Evolutionary conservation across 192 early-diverging fungal species (phyloP).

Genomic region (Chytriomyces confervae): DNA sequence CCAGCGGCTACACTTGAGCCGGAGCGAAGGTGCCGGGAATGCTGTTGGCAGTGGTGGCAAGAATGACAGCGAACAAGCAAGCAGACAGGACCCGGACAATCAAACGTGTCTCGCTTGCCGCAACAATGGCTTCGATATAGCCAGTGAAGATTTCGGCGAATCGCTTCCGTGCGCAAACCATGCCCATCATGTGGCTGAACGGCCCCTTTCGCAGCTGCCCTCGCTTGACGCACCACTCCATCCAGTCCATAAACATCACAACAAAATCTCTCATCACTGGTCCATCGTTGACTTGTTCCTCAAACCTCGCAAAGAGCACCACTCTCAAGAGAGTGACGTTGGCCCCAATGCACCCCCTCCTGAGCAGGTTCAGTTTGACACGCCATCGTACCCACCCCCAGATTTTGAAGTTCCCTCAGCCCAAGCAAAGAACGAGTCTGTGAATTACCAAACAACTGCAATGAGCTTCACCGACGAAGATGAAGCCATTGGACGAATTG

Average conservation of each 20-base stretch:
- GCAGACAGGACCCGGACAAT: not conserved
- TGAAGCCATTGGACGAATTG: not conserved
- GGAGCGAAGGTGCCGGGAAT: not conserved
- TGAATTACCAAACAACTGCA: no score
- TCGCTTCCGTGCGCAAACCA: not conserved
- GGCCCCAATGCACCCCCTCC: not conserved
- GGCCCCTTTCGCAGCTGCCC: not conserved
- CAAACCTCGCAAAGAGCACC: not conserved
- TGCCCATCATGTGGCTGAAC: not conserved
- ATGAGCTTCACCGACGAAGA: not conserved
- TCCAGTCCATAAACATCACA: not conserved
- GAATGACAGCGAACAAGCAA: no score
- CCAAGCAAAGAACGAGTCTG: not conserved
- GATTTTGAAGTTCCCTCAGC: not conserved
- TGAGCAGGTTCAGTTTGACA: not conserved
- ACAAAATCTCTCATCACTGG: not conserved
- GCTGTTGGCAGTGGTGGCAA: no score
- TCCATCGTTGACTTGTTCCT: not conserved
- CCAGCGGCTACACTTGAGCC: not conserved
- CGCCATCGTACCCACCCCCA: not conserved
- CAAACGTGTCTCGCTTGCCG: not conserved
- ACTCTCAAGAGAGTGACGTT: not conserved
- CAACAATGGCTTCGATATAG: not conserved
- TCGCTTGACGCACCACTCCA: not conserved
- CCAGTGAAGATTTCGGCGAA: not conserved